Evolutionary conservation across 1,284 basidiomycete species (phyloP).

Genomic region (Crucibulum cyathiforme): DNA sequence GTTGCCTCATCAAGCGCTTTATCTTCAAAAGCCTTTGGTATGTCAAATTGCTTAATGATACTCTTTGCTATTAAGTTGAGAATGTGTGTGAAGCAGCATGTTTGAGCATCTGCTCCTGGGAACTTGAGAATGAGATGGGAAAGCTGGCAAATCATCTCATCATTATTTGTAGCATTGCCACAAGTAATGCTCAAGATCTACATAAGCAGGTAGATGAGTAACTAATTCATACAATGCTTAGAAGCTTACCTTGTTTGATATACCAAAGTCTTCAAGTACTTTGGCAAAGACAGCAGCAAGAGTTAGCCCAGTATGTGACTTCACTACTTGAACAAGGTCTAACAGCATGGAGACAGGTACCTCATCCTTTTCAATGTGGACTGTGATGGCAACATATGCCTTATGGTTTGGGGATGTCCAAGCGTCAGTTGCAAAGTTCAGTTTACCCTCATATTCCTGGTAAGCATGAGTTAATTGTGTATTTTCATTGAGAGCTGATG

Average conservation of each 20-base stretch:
- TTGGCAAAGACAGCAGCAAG: constrained; percentile 21
- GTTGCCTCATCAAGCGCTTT: constrained; percentile 1
- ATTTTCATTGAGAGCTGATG: too few relatives aligned
- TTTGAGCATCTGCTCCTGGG: constrained; percentile 16
- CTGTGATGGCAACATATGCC: constrained; percentile 12
- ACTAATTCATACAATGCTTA: neutral
- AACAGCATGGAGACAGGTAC: constrained; percentile 19
- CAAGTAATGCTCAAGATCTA: constrained; percentile 32
- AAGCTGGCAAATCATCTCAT: constrained; percentile 35
- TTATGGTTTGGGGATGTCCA: constrained; percentile 12
- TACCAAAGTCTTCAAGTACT: constrained; percentile 27
- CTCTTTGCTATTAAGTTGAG: constrained; percentile 36
- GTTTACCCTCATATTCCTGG: constrained; percentile 18
- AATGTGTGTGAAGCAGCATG: constrained; percentile 41
- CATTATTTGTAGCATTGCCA: constrained; percentile 38
- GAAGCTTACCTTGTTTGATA: constrained; percentile 21
- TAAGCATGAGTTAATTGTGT: too few relatives aligned
- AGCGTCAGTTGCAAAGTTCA: constrained; percentile 11
- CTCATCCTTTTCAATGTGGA: constrained; percentile 17
- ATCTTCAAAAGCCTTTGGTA: constrained; percentile 1
- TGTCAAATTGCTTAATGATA: constrained; percentile 33
- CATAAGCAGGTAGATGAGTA: neutral
- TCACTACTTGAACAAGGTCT: constrained; percentile 26
- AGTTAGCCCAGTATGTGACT: constrained; percentile 17
- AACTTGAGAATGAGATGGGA: constrained; percentile 19